Evolutionary conservation across 768 basidiomycete species (phyloP), one percentile per base, ranked within the genome.

Genomic region (Mycena galericulata): DNA sequence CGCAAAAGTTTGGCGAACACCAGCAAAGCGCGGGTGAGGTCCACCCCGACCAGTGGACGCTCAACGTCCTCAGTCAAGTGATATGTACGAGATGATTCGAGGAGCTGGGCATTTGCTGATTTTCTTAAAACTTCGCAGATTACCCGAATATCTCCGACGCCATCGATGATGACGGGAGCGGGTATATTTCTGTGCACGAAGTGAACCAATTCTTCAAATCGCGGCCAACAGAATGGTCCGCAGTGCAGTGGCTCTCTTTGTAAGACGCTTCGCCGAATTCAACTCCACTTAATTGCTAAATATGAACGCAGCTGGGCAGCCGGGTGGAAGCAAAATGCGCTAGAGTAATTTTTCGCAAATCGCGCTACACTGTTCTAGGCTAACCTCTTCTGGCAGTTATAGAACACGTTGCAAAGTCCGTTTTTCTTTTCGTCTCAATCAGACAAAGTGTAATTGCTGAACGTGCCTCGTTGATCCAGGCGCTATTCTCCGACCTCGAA

Each of bases 281-380:
- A 7, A n/a, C 26, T 50, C 27, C 15, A 30, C 1, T 1, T 2
- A 29, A 30, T 29, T 43, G 20, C 41, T 43, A 36, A 36, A 36
- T 36, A 7, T 36, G 34, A 36, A 17, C 27, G 54, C 9, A 78
- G 77, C 40, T 76, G 76, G 73, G 76, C 77, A 1, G 75, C 62
- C 3, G 77, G 77, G 15, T 76, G 76, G 65, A 75, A 76, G 59
- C 74, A 74, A 54, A 75, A 75, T 55, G 67, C 74, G 20, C 54
- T 77, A n/a, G 64, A 66, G 72, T 78, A 55, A 9, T 72, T 69
- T 29, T 30, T 50, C 36, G 14, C 1, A 30, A 38, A 24, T 15
- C 14, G 6, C 20, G 24, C 8, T 11, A 1, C 20, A 0, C 2
- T 4, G 4, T 18, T n/a, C 22, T 49, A 10, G 22, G 18, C 43